Evolutionary conservation across 2,329 filamentous ascomycete species (phyloP).

Genomic region (Phaeosphaeriaceae sp.): DNA sequence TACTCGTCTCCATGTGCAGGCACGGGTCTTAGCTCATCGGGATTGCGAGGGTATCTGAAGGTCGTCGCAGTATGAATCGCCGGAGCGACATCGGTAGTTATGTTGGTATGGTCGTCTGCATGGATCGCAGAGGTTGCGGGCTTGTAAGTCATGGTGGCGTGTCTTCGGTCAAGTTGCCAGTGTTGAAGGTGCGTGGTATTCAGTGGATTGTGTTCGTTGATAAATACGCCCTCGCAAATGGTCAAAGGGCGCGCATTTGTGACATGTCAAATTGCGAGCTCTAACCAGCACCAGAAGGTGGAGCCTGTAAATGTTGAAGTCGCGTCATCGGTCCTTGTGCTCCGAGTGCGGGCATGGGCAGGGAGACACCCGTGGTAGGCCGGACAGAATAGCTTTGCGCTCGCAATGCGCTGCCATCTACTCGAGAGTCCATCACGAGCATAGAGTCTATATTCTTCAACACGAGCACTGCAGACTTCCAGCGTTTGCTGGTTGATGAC

Average conservation of each 20-base stretch:
- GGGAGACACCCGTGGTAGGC: neutral
- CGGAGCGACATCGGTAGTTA: constrained; percentile 81
- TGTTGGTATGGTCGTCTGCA: constrained; percentile 79
- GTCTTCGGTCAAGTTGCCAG: neutral
- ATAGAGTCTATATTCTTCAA: no score
- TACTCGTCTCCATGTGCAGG: constrained; percentile 52
- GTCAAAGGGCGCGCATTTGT: constrained; percentile 12
- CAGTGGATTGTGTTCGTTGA: neutral
- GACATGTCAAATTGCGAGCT: neutral
- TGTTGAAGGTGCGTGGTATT: no score
- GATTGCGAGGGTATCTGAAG: constrained; percentile 79
- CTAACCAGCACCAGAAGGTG: neutral
- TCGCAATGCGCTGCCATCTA: neutral
- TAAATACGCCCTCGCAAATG: neutral
- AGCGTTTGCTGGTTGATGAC: constrained; percentile 10
- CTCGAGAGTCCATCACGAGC: no score
- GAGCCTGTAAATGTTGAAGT: neutral
- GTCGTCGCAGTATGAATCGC: constrained; percentile 91
- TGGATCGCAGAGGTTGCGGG: constrained; percentile 79
- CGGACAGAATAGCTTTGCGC: neutral
- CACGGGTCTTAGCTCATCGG: constrained; percentile 65
- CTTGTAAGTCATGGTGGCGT: constrained; percentile 40
- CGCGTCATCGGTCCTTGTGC: neutral
- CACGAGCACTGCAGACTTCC: neutral
- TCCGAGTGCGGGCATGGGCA: neutral